Percentiles rank a stretch among this genome's conserved stretches.
Conservation (phyloP, 1,139 yeast species). For the Suhomyces kunorum region DNA sequence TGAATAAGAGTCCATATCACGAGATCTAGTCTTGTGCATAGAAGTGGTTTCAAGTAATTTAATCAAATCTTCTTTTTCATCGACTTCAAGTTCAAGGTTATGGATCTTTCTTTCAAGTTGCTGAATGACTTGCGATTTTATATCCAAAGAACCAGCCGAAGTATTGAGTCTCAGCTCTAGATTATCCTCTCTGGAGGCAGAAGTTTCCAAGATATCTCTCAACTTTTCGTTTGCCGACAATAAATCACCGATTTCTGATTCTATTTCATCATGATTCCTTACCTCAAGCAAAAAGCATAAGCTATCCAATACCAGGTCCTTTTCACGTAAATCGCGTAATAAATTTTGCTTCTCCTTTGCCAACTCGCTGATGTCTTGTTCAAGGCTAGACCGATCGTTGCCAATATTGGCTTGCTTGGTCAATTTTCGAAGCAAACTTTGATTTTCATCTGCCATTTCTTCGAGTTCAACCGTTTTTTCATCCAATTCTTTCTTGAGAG, state of each 20-base stretch:
- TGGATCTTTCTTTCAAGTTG: slow-evolving; percentile 24
- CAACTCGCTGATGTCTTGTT: neutral
- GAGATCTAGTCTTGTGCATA: neutral
- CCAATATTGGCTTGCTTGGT: slow-evolving; percentile 2
- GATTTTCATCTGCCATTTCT: slow-evolving; percentile 13
- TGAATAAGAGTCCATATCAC: slow-evolving; percentile 35
- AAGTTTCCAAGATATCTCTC: slow-evolving; percentile 14
- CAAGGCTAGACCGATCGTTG: neutral
- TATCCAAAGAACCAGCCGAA: slow-evolving; percentile 22
- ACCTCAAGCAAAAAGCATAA: slow-evolving; percentile 14
- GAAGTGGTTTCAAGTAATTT: slow-evolving; percentile 8
- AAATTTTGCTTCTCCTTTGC: slow-evolving; percentile 7
- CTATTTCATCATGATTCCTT: slow-evolving; percentile 10
- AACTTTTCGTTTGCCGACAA: slow-evolving; percentile 18
- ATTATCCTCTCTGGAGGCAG: slow-evolving; percentile 14
- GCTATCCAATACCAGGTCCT: slow-evolving; percentile 5
- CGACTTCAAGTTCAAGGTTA: slow-evolving; percentile 26
- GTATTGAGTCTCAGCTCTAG: slow-evolving; percentile 14
- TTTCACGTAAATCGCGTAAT: neutral
- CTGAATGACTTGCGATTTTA: slow-evolving; percentile 1
- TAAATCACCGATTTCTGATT: slow-evolving; percentile 17
- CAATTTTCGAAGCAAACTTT: slow-evolving; percentile 12
- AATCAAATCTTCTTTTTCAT: slow-evolving; percentile 36
- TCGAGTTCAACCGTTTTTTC: slow-evolving; percentile 3
- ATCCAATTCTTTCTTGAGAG: slow-evolving; percentile 3